Base-by-base conservation (phyloP, 192 early-diverging fungal species). In the Geranomyces variabilis region DNA sequence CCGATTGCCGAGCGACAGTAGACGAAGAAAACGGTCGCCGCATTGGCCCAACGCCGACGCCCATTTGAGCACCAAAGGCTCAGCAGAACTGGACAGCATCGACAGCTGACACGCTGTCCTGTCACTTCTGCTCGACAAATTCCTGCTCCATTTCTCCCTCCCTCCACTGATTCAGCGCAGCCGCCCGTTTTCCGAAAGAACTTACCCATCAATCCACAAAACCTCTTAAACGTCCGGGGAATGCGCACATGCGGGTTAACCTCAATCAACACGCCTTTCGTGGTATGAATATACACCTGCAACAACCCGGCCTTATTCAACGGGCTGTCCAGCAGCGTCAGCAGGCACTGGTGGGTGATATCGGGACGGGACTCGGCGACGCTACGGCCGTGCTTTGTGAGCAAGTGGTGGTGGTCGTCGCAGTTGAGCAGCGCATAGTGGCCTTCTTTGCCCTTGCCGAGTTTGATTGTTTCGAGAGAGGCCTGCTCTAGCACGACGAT, bases 201-300 rank as follows among this genome's bases (percentile, higher is more conserved):
- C 80, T 64, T 82, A 92, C 92, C 91, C 96, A 99, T 97, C 60
- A 99, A 79, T 21, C 96, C 97, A 67, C 93, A 92, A 81, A 99
- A 99, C 65, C 97, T 89, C 85, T 98, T 99, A 73, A 96, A 99
- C 10, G 97, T 99, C 78, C 97, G 87, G n/a, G 97, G 97, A 76
- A 99, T 99, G 71, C 97, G 90, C 59, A 98, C 92, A 66, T 95
- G 93, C 45, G 97, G 97, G 76, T 94, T 95, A 45, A 99, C 93
- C 86, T 99, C 97, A 64, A 99, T 97, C 33, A 99, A 84, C 19
- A 97, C 95, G 65, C 95, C 93, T 77, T 90, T 93, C 60, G 87
- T 86, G 3, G 97, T 99, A 69, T 95, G 94, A 48, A 99, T 95
- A 77, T 94, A 99, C 48, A 99, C 91, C 79, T 99, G 97, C 67